A percentile compares a stretch with the other conserved stretches of the same genome.
phyloP scores from a whole-genome alignment of 257 asterid genomes.

The Jacaranda copaia region DNA sequence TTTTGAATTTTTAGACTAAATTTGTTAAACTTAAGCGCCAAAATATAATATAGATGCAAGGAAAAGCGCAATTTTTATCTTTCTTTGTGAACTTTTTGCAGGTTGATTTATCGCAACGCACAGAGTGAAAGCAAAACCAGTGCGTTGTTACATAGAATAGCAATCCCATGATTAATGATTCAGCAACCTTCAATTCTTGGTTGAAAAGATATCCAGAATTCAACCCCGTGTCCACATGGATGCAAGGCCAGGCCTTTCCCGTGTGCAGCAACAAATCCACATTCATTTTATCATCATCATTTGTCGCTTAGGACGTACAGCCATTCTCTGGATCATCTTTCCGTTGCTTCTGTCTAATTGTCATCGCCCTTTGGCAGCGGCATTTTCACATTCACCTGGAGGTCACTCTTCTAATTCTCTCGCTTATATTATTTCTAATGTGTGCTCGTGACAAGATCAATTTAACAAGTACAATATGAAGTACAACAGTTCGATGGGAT shows the following conservation, averaged over 20 bases:
- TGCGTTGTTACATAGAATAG: not conserved
- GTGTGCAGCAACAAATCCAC: conserved; percentile 28
- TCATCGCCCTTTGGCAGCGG: not conserved
- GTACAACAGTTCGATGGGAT: not conserved
- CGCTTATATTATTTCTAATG: not conserved
- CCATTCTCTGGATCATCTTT: not conserved
- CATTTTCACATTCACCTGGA: conserved; percentile 38
- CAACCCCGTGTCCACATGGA: not conserved
- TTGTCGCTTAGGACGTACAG: not conserved
- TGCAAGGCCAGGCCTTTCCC: not conserved
- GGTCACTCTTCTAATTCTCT: conserved; percentile 11
- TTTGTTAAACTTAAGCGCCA: too few species aligned
- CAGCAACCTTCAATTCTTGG: not conserved
- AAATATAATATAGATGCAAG: too few species aligned
- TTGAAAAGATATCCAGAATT: not conserved
- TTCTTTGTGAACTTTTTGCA: too few species aligned
- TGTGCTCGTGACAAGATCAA: not conserved
- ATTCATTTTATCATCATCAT: not conserved
- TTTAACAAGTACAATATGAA: conserved; percentile 15
- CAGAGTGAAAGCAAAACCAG: not conserved
- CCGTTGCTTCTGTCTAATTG: conserved; percentile 10
- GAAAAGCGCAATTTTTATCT: too few species aligned
- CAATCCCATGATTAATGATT: not conserved
- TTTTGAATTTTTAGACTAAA: too few species aligned
- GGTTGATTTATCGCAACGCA: too few species aligned